Conservation (phyloP, 129 eudicot genomes). For the carrot (Daucus carota) region DNA sequence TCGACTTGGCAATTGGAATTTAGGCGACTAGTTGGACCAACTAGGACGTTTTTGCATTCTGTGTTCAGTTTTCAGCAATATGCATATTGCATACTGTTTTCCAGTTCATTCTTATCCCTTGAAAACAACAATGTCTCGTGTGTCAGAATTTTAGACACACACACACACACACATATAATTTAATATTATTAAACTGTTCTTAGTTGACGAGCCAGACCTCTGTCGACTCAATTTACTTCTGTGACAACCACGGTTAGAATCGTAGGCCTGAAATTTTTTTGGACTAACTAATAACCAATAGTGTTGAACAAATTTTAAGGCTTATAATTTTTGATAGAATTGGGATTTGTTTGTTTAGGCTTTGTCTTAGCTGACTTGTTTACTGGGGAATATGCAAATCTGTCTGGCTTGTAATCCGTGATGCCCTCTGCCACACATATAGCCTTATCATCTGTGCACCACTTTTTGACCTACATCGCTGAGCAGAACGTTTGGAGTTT, state of each 20-base stretch:
- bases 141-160: too few species aligned
- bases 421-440: neutral
- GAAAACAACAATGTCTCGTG: neutral
- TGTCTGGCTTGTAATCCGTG: neutral
- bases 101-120: neutral
- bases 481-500: neutral
- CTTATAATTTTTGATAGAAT: neutral
- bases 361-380: neutral
- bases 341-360: neutral
- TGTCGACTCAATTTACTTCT: neutral
- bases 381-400: neutral
- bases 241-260: neutral
- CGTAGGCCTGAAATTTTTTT: neutral
- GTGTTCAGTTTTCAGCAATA: neutral
- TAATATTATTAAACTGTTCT: too few species aligned
- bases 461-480: neutral
- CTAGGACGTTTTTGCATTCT: neutral
- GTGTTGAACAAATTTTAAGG: neutral
- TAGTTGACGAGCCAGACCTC: too few species aligned
- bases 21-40: neutral
- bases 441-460: neutral
- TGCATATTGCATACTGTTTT: neutral
- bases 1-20: too few species aligned
- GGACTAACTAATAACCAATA: too few species aligned
- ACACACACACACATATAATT: too few species aligned